Base-by-base conservation (phyloP, 371 early-diverging fungal species). In the Homolaphlyctis polyrhiza region DNA sequence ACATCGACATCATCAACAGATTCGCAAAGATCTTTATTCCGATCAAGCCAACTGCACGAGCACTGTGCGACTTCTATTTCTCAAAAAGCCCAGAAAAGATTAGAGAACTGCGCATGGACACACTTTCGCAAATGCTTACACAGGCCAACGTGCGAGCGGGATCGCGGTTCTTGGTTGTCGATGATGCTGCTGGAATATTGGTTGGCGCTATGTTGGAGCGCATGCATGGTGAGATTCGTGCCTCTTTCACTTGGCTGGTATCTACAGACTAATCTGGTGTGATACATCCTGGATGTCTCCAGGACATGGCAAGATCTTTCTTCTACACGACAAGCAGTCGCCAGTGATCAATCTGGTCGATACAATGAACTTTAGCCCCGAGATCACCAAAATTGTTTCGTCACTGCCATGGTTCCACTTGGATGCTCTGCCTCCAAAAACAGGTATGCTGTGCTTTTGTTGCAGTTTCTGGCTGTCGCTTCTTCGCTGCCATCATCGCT, bases 121-220 rank as follows among this genome's bases (percentile, higher is more conserved):
- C 96, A 4, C 82, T 98, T 14, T 87, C 95, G n/a, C 95, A 94
- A 74, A 68, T 98, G 21, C 73, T 98, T 35, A 83, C 86, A 8
- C 70, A 85, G 54, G 88, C 86, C 16, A 96, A 97, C 69, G 86
- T 96, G 2, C 89, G 84, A 57, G 82, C 93, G 16, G 76, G 87
- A 28, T 79, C 83, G 11, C 77, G 81, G 6, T 58, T 87, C 14
- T 64, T 97, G 36, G 89, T 93, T 4, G 90, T 92, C 0, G 98
- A 98, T 69, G 95, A 95, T 63, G 87, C 89, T 0, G 90, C 89
- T 61, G 97, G 97, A 11, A 73, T 97, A 65, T 59, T 97, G 0
- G 77, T 91, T 0, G 72, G 87, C 0, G 89, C 94, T 1, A 69
- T 94, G 18, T 78, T 93, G 21, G 93, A 94, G 64, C 89, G 96